Evolutionary conservation across 2,329 filamentous ascomycete genomes (phyloP).

Genomic region (Neonectria sp.): DNA sequence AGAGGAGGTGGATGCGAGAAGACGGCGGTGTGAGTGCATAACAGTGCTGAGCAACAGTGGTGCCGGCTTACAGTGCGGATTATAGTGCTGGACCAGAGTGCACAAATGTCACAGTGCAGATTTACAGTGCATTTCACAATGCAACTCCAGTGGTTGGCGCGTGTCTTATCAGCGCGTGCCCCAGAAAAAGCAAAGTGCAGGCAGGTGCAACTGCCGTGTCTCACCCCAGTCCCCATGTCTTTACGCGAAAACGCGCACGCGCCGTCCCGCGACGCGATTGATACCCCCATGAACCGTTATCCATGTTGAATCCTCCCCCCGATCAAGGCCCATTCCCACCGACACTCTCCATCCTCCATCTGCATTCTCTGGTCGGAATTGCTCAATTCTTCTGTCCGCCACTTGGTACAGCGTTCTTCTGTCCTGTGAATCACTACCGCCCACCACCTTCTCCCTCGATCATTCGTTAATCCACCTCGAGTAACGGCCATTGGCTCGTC

Average conservation of each 20-base stretch:
- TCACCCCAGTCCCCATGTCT: conserved; percentile 35
- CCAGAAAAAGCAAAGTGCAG: conserved; percentile 1
- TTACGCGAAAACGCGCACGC: conserved; percentile 47
- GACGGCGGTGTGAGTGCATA: too few species aligned
- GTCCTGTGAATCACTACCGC: conserved; percentile 36
- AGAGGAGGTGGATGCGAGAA: not conserved
- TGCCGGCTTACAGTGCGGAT: conserved; percentile 1
- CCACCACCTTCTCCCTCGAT: not conserved
- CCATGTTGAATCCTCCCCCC: conserved; percentile 12
- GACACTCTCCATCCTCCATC: conserved; percentile 15
- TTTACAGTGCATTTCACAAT: not conserved
- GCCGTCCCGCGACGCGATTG: conserved; percentile 39
- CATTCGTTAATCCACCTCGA: conserved; percentile 14
- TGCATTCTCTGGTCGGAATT: conserved; percentile 11
- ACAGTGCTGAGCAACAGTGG: conserved; percentile 12
- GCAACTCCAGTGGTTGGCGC: not conserved
- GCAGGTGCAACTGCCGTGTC: conserved; percentile 29
- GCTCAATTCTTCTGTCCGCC: conserved; percentile 17
- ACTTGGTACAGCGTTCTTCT: conserved; percentile 16
- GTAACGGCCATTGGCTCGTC: conserved; percentile 18
- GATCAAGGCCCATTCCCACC: conserved; percentile 20
- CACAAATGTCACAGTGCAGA: not conserved
- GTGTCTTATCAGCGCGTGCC: not conserved
- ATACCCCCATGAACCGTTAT: conserved; percentile 15
- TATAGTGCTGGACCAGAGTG: not conserved